These are phyloP conservation scores for Aspergillus melleus DNA, from an alignment of 2,329 filamentous ascomycete species.

Conservation along the genomic window DNA sequence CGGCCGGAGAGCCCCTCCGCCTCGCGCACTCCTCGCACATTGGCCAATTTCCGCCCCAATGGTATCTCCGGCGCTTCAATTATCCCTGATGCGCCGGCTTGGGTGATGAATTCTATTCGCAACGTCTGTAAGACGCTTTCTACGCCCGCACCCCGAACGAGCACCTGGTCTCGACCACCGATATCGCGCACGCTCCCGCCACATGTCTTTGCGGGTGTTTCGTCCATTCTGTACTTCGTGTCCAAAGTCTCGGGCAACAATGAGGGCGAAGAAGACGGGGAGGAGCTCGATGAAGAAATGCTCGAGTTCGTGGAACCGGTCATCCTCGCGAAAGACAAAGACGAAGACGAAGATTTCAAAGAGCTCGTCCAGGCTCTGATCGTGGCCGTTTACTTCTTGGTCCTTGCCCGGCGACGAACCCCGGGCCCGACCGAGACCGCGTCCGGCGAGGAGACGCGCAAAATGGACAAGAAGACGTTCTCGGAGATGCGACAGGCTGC, in stretches of 20 bases:
- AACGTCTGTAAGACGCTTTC: conserved; percentile 64
- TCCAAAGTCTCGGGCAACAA: conserved; percentile 46
- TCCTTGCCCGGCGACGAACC: conserved; percentile 52
- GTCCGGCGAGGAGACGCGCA: conserved; percentile 21
- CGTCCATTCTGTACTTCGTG: conserved; percentile 53
- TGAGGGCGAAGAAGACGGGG: conserved; percentile 32
- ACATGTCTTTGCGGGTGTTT: conserved; percentile 73
- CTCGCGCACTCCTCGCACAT: conserved; percentile 23
- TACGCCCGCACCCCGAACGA: conserved; percentile 48
- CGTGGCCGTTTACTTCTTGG: conserved; percentile 47
- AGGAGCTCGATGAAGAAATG: conserved; percentile 42
- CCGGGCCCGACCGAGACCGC: conserved; percentile 9
- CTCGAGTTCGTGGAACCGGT: conserved; percentile 39
- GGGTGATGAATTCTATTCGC: conserved; percentile 69
- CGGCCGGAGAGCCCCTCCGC: conserved; percentile 20
- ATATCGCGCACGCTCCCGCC: conserved; percentile 58
- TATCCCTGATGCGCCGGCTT: conserved; percentile 54
- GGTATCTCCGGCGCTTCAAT: conserved; percentile 26
- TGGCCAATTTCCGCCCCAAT: conserved; percentile 15
- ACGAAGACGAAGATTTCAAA: conserved; percentile 49
- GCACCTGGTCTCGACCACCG: conserved; percentile 37
- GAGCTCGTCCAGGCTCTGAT: conserved; percentile 40
- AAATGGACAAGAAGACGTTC: conserved; percentile 44
- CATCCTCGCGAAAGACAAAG: conserved; percentile 43
- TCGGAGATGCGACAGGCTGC: conserved; percentile 42